These are phyloP conservation scores for Apostasia shenzhenica DNA, from an alignment of 106 monocot species.

Conservation along the genomic window DNA sequence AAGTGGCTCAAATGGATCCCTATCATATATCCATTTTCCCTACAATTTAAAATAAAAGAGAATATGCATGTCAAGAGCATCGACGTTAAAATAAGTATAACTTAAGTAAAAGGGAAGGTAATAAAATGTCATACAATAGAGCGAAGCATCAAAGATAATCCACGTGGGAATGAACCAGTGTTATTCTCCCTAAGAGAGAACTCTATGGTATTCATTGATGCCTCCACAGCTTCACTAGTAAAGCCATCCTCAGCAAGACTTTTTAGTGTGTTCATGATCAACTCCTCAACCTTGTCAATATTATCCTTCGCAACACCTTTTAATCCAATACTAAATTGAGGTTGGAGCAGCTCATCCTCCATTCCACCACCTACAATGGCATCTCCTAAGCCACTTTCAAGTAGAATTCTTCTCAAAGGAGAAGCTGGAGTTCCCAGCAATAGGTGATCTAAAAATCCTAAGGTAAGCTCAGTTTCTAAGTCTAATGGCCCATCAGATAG, in stretches of 20 bases:
- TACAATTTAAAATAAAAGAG: conserved; percentile 14
- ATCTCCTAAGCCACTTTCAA: conserved; percentile 93
- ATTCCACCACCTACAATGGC: conserved; percentile 93
- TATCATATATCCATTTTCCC: conserved; percentile 99
- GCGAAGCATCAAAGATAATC: conserved; percentile 95
- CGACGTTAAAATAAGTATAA: not conserved
- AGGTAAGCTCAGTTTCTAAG: conserved; percentile 75
- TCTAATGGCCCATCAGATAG: conserved; percentile 72
- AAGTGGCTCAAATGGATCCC: conserved; percentile 90
- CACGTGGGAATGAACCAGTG: conserved; percentile 93
- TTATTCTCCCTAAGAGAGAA: conserved; percentile 97
- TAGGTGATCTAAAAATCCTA: conserved; percentile 91
- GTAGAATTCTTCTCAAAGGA: conserved; percentile 70
- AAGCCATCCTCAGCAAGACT: conserved; percentile 82
- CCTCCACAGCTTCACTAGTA: conserved; percentile 83
- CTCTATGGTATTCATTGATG: conserved; percentile 98
- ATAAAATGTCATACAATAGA: conserved; percentile 60
- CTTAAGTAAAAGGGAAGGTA: not conserved
- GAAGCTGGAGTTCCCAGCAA: conserved; percentile 95
- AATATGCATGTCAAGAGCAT: not conserved
- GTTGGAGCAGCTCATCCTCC: conserved; percentile 94
- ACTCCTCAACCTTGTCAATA: conserved; percentile 69
- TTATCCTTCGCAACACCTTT: conserved; percentile 79
- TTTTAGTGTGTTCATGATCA: conserved; percentile 69
- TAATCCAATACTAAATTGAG: conserved; percentile 91